Evolutionary conservation across 805 yeast genomes (phyloP).

Genomic region (Metschnikowia corniflorae): DNA sequence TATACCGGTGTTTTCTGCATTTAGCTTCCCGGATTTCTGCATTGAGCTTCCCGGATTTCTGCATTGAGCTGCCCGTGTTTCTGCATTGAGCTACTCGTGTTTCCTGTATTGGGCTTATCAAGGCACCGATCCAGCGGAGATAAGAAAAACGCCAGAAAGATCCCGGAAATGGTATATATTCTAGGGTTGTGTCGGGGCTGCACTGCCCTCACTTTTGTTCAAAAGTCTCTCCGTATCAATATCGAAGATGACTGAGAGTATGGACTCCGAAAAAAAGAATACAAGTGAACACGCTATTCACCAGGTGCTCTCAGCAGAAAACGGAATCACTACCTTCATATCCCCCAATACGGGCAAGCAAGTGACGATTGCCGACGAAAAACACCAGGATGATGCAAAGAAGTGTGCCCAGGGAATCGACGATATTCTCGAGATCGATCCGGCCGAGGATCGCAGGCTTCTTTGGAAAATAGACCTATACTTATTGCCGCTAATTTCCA

Average conservation of each 20-base stretch:
- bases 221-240: no score
- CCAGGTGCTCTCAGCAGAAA: constrained; percentile 6
- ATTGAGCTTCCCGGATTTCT: no score
- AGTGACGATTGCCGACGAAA: constrained; percentile 29
- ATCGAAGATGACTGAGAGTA: no score
- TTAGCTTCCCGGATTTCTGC: no score
- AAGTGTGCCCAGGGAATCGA: constrained; percentile 30
- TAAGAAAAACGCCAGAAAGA: no score
- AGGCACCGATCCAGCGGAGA: no score
- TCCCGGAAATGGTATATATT: background rate
- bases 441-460: constrained; percentile 31
- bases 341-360: constrained; percentile 17
- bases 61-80: no score
- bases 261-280: constrained; percentile 5
- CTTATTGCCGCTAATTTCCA: constrained; percentile 48
- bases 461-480: constrained; percentile 33
- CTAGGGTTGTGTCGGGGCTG: no score
- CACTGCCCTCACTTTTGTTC: no score
- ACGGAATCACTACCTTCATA: constrained; percentile 14
- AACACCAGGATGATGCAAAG: constrained; percentile 42
- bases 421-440: constrained; percentile 25
- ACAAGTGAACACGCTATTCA: constrained; percentile 1
- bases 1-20: no score
- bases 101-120: no score
- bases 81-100: no score